phyloP scores from a whole-genome alignment of 139 green algal genomes.

The Coelastrella sp. region DNA sequence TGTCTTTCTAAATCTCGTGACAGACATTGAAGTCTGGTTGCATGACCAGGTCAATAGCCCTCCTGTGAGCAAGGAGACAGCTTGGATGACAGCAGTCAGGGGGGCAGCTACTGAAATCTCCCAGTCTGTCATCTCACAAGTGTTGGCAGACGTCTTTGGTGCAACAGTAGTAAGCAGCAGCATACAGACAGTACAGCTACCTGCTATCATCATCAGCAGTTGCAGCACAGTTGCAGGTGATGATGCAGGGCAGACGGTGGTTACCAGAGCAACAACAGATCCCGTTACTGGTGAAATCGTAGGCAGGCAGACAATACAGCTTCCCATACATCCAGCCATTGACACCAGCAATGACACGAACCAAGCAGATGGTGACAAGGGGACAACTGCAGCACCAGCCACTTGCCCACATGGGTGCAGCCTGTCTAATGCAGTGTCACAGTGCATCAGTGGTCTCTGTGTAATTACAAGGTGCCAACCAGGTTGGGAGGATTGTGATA shows the following conservation, averaged over 20 bases:
- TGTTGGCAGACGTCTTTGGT: background rate
- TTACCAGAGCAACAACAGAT: background rate
- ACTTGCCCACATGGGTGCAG: background rate
- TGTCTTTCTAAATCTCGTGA: background rate
- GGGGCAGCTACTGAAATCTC: background rate
- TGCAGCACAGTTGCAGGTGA: background rate
- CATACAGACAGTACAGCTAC: background rate
- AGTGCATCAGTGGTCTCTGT: background rate
- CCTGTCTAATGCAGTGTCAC: background rate
- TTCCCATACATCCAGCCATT: background rate
- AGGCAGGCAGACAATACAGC: background rate
- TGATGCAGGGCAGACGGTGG: background rate
- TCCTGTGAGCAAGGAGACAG: background rate
- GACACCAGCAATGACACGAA: background rate
- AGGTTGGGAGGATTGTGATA: slow-evolving; percentile 36
- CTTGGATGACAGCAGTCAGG: background rate
- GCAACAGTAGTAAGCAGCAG: background rate
- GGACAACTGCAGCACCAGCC: background rate
- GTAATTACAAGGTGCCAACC: background rate
- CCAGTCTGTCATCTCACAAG: background rate
- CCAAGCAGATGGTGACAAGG: background rate
- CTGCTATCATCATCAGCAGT: background rate
- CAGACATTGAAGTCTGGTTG: background rate
- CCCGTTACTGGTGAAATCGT: background rate
- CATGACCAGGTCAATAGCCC: background rate